Evolutionary conservation across 2,329 filamentous ascomycete genomes (phyloP).

Genomic region (Claviceps digitariae): DNA sequence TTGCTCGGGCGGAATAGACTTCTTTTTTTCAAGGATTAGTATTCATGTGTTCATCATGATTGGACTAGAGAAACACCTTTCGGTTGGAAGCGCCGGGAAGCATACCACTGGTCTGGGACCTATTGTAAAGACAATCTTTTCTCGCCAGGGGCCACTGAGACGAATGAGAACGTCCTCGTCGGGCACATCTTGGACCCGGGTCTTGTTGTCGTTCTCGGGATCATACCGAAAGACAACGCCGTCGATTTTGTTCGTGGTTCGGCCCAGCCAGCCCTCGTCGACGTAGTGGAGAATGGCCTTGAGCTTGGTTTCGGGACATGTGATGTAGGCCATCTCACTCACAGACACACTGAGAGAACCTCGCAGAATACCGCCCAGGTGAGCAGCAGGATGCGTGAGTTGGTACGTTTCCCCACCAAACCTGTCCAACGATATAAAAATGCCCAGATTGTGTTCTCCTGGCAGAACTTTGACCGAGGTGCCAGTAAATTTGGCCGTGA

Average conservation of each 20-base stretch:
- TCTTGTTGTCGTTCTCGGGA: constrained; percentile 69
- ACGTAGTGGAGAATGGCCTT: constrained; percentile 89
- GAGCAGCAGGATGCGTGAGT: constrained; percentile 85
- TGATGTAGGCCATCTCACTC: constrained; percentile 77
- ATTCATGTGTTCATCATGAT: too few relatives aligned
- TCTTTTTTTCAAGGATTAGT: constrained; percentile 13
- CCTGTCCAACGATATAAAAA: constrained; percentile 77
- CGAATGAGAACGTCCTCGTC: constrained; percentile 72
- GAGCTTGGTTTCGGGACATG: constrained; percentile 76
- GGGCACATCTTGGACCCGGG: constrained; percentile 70
- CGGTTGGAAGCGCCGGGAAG: constrained; percentile 8
- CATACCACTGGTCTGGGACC: constrained; percentile 49
- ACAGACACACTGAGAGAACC: constrained; percentile 85
- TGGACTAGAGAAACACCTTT: neutral
- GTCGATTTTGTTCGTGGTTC: constrained; percentile 80
- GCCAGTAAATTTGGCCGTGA: constrained; percentile 94
- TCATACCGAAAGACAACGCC: constrained; percentile 87
- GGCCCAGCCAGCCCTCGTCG: constrained; percentile 89
- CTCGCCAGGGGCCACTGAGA: constrained; percentile 78
- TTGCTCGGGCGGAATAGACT: constrained; percentile 37
- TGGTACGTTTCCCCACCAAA: constrained; percentile 84
- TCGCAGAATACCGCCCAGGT: constrained; percentile 74
- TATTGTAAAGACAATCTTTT: constrained; percentile 48
- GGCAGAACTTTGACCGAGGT: constrained; percentile 85
- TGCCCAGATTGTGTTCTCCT: constrained; percentile 87